phyloP scores from a whole-genome alignment of 177 flowering plant genomes.

The Vitis hybrid region DNA sequence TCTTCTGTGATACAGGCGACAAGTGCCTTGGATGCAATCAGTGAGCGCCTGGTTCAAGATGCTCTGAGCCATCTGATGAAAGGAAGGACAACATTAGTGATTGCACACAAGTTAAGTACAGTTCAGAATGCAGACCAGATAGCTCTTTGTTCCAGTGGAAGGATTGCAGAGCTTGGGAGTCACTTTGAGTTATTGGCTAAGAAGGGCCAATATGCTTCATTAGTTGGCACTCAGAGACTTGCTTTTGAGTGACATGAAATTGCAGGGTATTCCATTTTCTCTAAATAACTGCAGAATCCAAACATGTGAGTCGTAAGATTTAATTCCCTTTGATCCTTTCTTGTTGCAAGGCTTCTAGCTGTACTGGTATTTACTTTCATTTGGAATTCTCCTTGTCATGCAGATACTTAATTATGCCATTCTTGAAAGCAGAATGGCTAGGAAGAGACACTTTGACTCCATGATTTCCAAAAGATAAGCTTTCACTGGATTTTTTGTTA shows the following conservation, averaged over 20 bases:
- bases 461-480: no score
- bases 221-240: conserved; percentile 89
- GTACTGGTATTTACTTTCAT: neutral
- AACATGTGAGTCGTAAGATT: neutral
- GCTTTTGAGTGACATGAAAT: conserved; percentile 68
- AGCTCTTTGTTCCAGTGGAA: conserved; percentile 85
- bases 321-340: neutral
- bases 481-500: no score
- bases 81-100: conserved; percentile 89
- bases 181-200: conserved; percentile 68
- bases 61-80: conserved; percentile 85
- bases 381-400: neutral
- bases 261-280: conserved; percentile 8
- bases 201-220: conserved; percentile 82
- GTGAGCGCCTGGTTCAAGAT: conserved; percentile 89
- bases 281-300: neutral
- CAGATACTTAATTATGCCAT: neutral
- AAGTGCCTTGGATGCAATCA: conserved; percentile 88
- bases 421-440: neutral
- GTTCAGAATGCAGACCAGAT: conserved; percentile 96
- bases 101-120: conserved; percentile 95
- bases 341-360: neutral
- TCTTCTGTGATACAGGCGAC: conserved; percentile 63
- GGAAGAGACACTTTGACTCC: no score
- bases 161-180: conserved; percentile 79